These are phyloP conservation scores for Picea glauca DNA, from an alignment of 75 land plant species.

Conservation along the genomic window DNA sequence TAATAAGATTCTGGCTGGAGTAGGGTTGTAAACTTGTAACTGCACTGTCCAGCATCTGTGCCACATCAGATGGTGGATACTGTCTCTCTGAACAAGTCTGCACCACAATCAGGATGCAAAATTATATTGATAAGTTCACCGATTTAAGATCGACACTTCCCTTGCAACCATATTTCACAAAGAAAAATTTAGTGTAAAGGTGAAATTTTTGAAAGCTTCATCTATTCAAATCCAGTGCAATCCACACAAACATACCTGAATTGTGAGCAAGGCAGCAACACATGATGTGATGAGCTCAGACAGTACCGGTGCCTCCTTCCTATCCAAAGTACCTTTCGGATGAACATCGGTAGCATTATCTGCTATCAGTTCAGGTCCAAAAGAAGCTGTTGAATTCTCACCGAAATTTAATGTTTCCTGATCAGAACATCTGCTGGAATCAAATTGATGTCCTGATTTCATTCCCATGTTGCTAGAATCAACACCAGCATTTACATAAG, in stretches of 20 bases:
- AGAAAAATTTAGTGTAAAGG: neutral
- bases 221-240: neutral
- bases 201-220: neutral
- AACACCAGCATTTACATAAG: constrained; percentile 22
- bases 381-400: constrained; percentile 7
- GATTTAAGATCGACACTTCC: neutral
- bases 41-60: constrained; percentile 73
- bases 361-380: constrained; percentile 12
- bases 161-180: neutral
- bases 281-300: constrained; percentile 79
- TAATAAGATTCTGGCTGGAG: constrained; percentile 64
- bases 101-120: constrained; percentile 17
- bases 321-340: constrained; percentile 6
- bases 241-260: constrained; percentile 59
- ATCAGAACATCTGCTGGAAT: constrained; percentile 16
- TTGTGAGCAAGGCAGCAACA: constrained; percentile 83
- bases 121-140: neutral
- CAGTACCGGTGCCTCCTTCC: constrained; percentile 35
- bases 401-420: constrained; percentile 2
- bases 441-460: constrained; percentile 13
- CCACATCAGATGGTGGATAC: constrained; percentile 78
- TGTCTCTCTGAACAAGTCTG: constrained; percentile 87
- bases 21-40: constrained; percentile 67
- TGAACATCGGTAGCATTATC: constrained; percentile 23
- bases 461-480: constrained; percentile 23